A percentile compares a stretch with the other conserved stretches of the same genome.
Conservation (phyloP, 108 stramenopile species). For the Bacterosira constricta region DNA sequence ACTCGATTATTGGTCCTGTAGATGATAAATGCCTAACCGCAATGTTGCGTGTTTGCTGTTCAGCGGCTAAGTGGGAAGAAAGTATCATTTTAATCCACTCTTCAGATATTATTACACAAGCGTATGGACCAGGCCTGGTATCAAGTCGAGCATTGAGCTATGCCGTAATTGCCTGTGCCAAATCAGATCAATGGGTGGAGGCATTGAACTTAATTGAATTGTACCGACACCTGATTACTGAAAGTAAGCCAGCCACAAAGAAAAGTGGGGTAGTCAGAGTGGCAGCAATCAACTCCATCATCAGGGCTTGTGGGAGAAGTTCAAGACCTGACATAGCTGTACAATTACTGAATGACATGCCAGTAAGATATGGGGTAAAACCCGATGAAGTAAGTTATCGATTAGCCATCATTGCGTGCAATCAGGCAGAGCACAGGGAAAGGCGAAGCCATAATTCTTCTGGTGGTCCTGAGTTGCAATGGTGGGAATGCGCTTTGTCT, state of each 20-base stretch:
- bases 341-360: slow-evolving; percentile 62
- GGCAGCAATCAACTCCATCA: slow-evolving; percentile 63
- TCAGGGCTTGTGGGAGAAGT: slow-evolving; percentile 63
- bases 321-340: slow-evolving; percentile 70
- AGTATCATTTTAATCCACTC: slow-evolving; percentile 61
- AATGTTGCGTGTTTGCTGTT: slow-evolving; percentile 58
- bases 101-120: slow-evolving; percentile 54
- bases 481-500: slow-evolving; percentile 79
- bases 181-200: slow-evolving; percentile 61
- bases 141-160: slow-evolving; percentile 56
- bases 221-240: slow-evolving; percentile 39
- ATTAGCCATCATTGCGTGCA: slow-evolving; percentile 76
- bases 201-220: slow-evolving; percentile 62
- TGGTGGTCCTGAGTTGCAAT: slow-evolving; percentile 31
- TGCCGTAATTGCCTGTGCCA: slow-evolving; percentile 44
- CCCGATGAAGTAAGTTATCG: slow-evolving; percentile 62
- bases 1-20: slow-evolving; percentile 51
- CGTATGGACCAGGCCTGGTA: slow-evolving; percentile 50
- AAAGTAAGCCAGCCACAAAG: background rate
- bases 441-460: slow-evolving; percentile 14
- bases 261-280: slow-evolving; percentile 20
- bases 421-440: slow-evolving; percentile 68
- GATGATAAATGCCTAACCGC: slow-evolving; percentile 68
- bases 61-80: slow-evolving; percentile 55
- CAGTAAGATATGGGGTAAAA: slow-evolving; percentile 32